Conservation (phyloP, 441 rosid species). For the Populus trichocarpa region DNA sequence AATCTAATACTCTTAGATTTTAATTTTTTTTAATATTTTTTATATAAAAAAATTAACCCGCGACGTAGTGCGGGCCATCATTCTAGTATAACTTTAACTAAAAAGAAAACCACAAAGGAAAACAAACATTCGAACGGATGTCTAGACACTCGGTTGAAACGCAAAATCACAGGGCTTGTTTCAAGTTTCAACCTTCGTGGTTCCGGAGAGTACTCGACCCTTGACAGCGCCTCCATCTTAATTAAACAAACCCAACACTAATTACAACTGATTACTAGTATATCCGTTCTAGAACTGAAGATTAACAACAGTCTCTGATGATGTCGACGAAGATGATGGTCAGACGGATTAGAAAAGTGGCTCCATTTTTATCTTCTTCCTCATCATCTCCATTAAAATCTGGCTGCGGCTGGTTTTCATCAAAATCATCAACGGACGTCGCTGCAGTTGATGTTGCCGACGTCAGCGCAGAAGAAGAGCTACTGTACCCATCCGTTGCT, state of each 20-base stretch:
- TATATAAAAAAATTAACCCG: no score
- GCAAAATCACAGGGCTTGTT: no score
- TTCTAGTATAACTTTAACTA: no score
- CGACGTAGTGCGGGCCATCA: no score
- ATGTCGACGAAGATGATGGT: background rate
- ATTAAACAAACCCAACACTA: background rate
- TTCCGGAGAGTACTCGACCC: background rate
- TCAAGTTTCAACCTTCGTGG: no score
- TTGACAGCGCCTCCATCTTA: background rate
- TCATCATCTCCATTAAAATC: background rate
- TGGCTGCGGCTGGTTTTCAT: background rate
- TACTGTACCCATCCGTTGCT: conserved; percentile 31
- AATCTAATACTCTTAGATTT: no score
- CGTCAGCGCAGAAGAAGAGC: conserved; percentile 31
- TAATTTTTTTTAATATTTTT: no score
- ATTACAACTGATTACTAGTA: background rate
- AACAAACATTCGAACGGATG: no score
- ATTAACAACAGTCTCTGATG: background rate
- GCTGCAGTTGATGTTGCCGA: conserved; percentile 36
- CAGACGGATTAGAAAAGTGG: background rate
- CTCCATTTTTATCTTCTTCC: background rate
- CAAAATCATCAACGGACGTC: conserved; percentile 25
- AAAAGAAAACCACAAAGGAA: no score
- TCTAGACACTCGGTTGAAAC: no score
- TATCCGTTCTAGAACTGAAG: background rate